Conservation (phyloP, 1,284 basidiomycete genomes). For the Ceratobasidium sp. region DNA sequence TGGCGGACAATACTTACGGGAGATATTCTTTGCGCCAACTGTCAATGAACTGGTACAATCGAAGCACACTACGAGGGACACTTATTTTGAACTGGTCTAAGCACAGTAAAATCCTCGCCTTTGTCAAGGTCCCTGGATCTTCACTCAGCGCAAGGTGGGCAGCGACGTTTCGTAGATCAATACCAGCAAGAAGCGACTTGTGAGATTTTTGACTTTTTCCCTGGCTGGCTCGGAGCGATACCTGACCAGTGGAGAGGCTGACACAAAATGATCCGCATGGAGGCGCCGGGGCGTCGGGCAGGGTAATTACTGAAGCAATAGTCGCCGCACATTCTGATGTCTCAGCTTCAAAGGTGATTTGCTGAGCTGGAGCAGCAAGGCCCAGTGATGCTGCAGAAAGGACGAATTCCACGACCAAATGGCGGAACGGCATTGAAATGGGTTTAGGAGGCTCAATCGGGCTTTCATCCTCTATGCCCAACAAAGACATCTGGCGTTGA, state of each 20-base stretch:
- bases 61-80: slow-evolving; percentile 79
- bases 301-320: background rate
- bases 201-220: slow-evolving; percentile 8
- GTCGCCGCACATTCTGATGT: slow-evolving; percentile 22
- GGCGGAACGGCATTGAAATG: slow-evolving; percentile 1
- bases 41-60: slow-evolving; percentile 74
- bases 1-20: slow-evolving; percentile 50
- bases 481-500: slow-evolving; percentile 13
- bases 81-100: slow-evolving; percentile 37
- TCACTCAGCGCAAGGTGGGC: slow-evolving; percentile 21
- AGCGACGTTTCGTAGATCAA: slow-evolving; percentile 21
- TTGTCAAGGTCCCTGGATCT: background rate
- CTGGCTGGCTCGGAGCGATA: slow-evolving; percentile 16
- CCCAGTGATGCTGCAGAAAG: slow-evolving; percentile 7
- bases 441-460: background rate
- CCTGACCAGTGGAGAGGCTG: background rate
- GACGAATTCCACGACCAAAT: slow-evolving; percentile 27
- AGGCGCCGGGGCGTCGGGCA: slow-evolving; percentile 1
- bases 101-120: slow-evolving; percentile 8
- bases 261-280: slow-evolving; percentile 18
- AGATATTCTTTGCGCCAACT: slow-evolving; percentile 81
- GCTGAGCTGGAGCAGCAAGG: slow-evolving; percentile 37
- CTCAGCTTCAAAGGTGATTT: slow-evolving; percentile 38
- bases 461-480: background rate
- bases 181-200: slow-evolving; percentile 18